Evolutionary conservation across 2,329 filamentous ascomycete species (phyloP).

Genomic region (Cercospora janseana): DNA sequence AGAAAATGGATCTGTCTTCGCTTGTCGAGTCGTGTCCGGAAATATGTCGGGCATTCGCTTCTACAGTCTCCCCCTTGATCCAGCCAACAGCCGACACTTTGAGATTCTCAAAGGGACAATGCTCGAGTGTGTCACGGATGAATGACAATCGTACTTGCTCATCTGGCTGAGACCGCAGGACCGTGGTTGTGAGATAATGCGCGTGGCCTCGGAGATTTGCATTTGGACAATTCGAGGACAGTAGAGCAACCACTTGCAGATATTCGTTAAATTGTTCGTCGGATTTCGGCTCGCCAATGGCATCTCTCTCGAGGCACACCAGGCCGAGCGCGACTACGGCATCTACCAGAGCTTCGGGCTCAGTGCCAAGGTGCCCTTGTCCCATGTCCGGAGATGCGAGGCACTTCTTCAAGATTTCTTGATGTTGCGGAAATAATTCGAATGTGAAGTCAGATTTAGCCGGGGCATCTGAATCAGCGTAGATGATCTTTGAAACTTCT

Average conservation of each 20-base stretch:
- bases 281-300: slow-evolving; percentile 47
- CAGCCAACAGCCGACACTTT: slow-evolving; percentile 59
- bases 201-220: slow-evolving; percentile 50
- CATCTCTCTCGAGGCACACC: slow-evolving; percentile 48
- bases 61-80: slow-evolving; percentile 60
- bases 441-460: slow-evolving; percentile 36
- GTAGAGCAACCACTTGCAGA: slow-evolving; percentile 49
- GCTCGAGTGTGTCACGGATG: slow-evolving; percentile 55
- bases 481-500: slow-evolving; percentile 50
- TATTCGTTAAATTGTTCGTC: slow-evolving; percentile 55
- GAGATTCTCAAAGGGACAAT: slow-evolving; percentile 54
- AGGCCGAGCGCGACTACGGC: slow-evolving; percentile 54
- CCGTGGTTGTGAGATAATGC: slow-evolving; percentile 50
- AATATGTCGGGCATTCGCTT: slow-evolving; percentile 40
- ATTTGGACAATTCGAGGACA: slow-evolving; percentile 50
- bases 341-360: slow-evolving; percentile 55
- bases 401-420: slow-evolving; percentile 52
- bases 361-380: slow-evolving; percentile 42
- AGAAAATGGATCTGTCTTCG: slow-evolving; percentile 43
- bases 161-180: slow-evolving; percentile 55
- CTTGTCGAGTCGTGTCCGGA: slow-evolving; percentile 20
- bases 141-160: slow-evolving; percentile 53
- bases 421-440: slow-evolving; percentile 55
- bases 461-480: slow-evolving; percentile 39
- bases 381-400: slow-evolving; percentile 41